Percentiles rank a stretch among this genome's conserved stretches.
Evolutionary conservation across 176 grass and related monocot species (phyloP).

Genomic region (Olyra latifolia): DNA sequence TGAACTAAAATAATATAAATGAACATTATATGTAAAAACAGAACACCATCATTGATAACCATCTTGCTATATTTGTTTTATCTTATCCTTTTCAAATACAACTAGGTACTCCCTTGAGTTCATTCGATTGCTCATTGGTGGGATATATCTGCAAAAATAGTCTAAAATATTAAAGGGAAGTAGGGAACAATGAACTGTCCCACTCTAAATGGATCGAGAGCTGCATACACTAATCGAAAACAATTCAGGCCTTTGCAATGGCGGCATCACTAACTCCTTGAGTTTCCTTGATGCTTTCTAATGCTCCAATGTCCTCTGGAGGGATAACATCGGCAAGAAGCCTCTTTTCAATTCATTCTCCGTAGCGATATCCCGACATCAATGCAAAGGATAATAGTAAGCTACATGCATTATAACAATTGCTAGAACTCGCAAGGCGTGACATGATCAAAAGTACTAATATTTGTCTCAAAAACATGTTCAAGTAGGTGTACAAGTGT

Average conservation of each 20-base stretch:
- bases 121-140: no score
- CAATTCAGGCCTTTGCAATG: slow-evolving; percentile 95
- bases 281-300: slow-evolving; percentile 90
- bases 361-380: slow-evolving; percentile 72
- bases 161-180: no score
- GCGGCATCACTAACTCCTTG: slow-evolving; percentile 98
- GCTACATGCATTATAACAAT: slow-evolving; percentile 17
- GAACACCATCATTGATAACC: no score
- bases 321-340: slow-evolving; percentile 95
- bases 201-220: neutral
- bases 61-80: no score
- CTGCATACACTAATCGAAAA: slow-evolving; percentile 50
- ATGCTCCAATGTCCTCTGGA: slow-evolving; percentile 86
- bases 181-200: no score
- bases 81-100: no score
- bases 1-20: no score
- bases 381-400: slow-evolving; percentile 37
- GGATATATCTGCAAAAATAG: no score
- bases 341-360: slow-evolving; percentile 99
- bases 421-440: neutral
- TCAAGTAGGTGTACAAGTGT: neutral
- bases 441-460: neutral
- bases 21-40: no score
- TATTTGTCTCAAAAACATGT: no score
- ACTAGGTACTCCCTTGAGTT: no score